Evolutionary conservation across 192 early-diverging fungal species (phyloP), one percentile per base, ranked within the genome.

Genomic region (Spinellus fusiger): DNA sequence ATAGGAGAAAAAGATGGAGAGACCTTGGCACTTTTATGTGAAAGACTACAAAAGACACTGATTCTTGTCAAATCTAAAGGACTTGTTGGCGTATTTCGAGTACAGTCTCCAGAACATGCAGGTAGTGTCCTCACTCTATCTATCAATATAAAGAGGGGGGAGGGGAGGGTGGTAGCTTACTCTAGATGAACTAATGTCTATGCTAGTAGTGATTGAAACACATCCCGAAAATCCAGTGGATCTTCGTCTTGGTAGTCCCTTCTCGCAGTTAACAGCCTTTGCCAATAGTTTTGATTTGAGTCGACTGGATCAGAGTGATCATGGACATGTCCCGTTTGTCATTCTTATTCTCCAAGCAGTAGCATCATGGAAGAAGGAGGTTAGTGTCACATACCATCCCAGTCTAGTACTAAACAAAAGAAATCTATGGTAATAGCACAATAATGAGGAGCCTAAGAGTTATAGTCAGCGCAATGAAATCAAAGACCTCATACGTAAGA

Each of bases 261-360:
- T 97, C 73, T 76, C 80, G 6, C 85, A 80, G 29, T 73, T 98
- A 15, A 51, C 61, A 4, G 68, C 64, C 1, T 88, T 84, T 71
- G 83, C 75, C 2, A 73, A 84, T 13, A 74, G 70, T 2, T 86
- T 92, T 68, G 74, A 96, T 59, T 73, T 98, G 27, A 70, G 74
- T 10, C 52, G 68, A 7, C 51, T 89, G 57, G 89, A 92, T 60
- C 70, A 73, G 16, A 80, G 86, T 34, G 86, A 86, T 34, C 78
- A 85, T 66, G 86, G 78, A 22, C 93, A 97, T 64, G 83, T 94
- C 29, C 96, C 96, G 0, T 95, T 82, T 67, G 78, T 89, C 2
- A 82, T 93, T 3, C 83, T 98, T 51, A 73, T 98, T 15, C 62
- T 92, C 20, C 84, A 91, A 65, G 84, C 80, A 31, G 60, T 94